A percentile compares a stretch with the other conserved stretches of the same genome.
These are phyloP conservation scores for Quercus phellos DNA, from an alignment of 331 rosid species.

Conservation along the genomic window DNA sequence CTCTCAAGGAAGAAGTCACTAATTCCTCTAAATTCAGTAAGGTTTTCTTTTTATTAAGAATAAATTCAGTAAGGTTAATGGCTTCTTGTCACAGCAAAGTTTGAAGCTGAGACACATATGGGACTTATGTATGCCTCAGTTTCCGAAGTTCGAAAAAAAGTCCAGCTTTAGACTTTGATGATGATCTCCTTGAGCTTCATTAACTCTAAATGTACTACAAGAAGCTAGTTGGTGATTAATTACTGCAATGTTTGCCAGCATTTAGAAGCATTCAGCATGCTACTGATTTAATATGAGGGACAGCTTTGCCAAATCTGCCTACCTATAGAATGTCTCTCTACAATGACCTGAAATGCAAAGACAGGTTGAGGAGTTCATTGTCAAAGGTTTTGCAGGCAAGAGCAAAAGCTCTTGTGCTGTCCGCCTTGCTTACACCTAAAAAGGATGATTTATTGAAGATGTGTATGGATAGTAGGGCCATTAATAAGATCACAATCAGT, in stretches of 20 bases:
- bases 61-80: not conserved
- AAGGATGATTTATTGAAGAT: no score
- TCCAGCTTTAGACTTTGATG: no score
- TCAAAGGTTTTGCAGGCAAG: not conserved
- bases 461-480: no score
- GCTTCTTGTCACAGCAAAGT: not conserved
- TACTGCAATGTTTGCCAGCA: not conserved
- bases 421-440: not conserved
- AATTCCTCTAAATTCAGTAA: not conserved
- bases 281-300: not conserved
- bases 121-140: not conserved
- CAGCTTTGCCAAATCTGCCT: not conserved
- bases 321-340: not conserved
- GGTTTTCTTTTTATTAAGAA: no score
- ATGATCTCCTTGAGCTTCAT: no score
- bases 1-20: not conserved
- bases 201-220: no score
- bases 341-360: not conserved
- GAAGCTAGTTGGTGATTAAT: not conserved
- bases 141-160: not conserved
- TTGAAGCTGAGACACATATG: not conserved
- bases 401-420: not conserved
- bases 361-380: not conserved
- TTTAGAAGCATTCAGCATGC: not conserved
- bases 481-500: no score